Conservation (phyloP, 805 yeast species). For the Jamesozyma spencerorum region DNA sequence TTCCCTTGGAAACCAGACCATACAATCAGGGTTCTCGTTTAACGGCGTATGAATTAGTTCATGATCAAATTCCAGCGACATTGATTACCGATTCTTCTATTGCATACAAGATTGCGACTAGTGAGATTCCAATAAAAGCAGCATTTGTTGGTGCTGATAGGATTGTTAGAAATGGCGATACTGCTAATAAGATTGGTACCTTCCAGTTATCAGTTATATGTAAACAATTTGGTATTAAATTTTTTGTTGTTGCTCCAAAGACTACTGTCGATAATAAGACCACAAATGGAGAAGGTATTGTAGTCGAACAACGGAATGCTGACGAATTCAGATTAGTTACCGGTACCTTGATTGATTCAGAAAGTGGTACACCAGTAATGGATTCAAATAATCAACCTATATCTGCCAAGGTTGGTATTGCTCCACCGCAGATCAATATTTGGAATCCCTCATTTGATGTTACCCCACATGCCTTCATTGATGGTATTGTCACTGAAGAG, state of each 20-base stretch:
- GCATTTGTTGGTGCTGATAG: constrained; percentile 94
- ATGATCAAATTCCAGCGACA: constrained; percentile 81
- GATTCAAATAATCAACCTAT: constrained; percentile 26
- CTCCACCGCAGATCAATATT: constrained; percentile 75
- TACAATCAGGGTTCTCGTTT: constrained; percentile 93
- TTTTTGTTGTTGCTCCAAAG: constrained; percentile 90
- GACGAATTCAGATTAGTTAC: constrained; percentile 66
- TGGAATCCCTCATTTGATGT: constrained; percentile 98
- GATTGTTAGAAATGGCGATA: constrained; percentile 85
- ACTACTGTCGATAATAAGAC: constrained; percentile 77
- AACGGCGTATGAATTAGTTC: constrained; percentile 82
- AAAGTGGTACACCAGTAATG: constrained; percentile 19
- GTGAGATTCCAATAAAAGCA: constrained; percentile 62
- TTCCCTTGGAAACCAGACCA: constrained; percentile 90
- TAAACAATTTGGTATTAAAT: constrained; percentile 55
- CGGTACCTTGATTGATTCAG: constrained; percentile 47
- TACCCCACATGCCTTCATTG: constrained; percentile 74
- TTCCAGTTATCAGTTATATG: constrained; percentile 76
- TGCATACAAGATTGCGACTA: constrained; percentile 50
- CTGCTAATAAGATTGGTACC: constrained; percentile 95
- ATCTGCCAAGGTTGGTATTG: constrained; percentile 55
- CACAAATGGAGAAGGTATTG: constrained; percentile 59
- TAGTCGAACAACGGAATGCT: constrained; percentile 81
- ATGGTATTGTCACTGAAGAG: constrained; percentile 82
- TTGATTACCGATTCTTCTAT: constrained; percentile 89